Evolutionary conservation across 495 filamentous ascomycete species (phyloP), one percentile per base, ranked within the genome.

Genomic region (Pyrenula massariospora): DNA sequence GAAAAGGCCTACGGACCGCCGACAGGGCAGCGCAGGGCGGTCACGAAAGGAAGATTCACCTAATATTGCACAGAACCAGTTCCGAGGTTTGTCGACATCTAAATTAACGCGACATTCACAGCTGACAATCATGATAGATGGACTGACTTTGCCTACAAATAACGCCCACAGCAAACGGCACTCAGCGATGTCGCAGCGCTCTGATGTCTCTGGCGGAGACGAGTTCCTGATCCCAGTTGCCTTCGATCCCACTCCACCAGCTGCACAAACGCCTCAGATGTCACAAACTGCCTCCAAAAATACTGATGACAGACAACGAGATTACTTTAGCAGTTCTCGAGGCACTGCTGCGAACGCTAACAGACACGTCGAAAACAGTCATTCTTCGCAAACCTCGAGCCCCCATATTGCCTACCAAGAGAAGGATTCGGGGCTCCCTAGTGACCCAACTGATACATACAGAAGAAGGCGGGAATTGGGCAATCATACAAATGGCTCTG

Each of bases 321-420:
- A 85, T 53, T 83, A 84, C 55, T 82, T 82, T 64, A 63, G 56
- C 54, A 64, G 57, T 50, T 48, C 63, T 5, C 65, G 65, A 50
- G 62, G 64, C 3, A 50, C 63, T 15, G 51, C 8, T 15, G 5
- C 31, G 8, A 5, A 42, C 15, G 5, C 31, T 42, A 5, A 42
- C 31, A 42, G 31, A 15, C 5, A 42, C 15, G 31, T 15, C 5
- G 15, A 8, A 42, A 15, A 15, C 5, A 42, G 15, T 15, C 5
- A 42, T 15, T 8, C 8, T 42, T 42, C 31, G 15, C 31, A 42
- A 42, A 8, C 31, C 5, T 42, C 31, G 8, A 42, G 31, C 8
- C 88, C 90, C 31, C 91, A 97, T 68, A 95, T 96, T 64, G 88
- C 89, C 42, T 94, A 88, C 66, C 90, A 95, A 66, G 89, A 94